Evolutionary conservation across 768 basidiomycete genomes (phyloP).

Genomic region (Suillus occidentalis): DNA sequence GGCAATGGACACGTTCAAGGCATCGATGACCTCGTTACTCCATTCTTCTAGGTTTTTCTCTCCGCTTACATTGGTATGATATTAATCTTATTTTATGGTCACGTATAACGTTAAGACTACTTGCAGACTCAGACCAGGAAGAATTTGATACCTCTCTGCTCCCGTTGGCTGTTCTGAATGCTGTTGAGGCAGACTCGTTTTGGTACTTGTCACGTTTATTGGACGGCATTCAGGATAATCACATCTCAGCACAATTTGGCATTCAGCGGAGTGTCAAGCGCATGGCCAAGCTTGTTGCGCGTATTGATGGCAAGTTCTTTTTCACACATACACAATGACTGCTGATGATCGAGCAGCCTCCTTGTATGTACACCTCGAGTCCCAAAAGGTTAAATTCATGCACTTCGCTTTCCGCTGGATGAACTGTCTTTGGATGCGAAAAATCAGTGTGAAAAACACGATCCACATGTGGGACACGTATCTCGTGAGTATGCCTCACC

Average conservation of each 20-base stretch:
- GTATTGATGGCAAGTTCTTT: slow-evolving; percentile 76
- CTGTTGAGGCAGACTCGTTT: slow-evolving; percentile 95
- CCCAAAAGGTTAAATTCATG: slow-evolving; percentile 97
- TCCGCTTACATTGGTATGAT: slow-evolving; percentile 87
- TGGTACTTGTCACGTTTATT: slow-evolving; percentile 96
- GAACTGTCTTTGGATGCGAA: slow-evolving; percentile 98
- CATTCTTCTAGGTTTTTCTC: slow-evolving; percentile 97
- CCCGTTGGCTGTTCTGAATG: slow-evolving; percentile 67
- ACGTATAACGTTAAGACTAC: slow-evolving; percentile 9
- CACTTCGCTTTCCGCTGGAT: slow-evolving; percentile 99
- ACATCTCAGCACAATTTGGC: slow-evolving; percentile 94
- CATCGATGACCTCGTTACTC: slow-evolving; percentile 97
- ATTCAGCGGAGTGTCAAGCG: slow-evolving; percentile 91
- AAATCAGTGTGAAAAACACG: slow-evolving; percentile 96
- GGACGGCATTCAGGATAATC: slow-evolving; percentile 98
- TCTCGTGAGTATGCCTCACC: slow-evolving; percentile 55
- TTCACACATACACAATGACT: not conserved
- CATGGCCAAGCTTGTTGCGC: slow-evolving; percentile 90
- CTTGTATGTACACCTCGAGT: slow-evolving; percentile 80
- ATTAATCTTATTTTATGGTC: not conserved
- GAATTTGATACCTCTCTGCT: slow-evolving; percentile 78
- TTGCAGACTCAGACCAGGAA: slow-evolving; percentile 86
- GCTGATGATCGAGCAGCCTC: slow-evolving; percentile 52
- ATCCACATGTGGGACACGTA: slow-evolving; percentile 99
- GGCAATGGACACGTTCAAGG: slow-evolving; percentile 99